Conservation (phyloP, 1,284 basidiomycete genomes). For the Phlebopus sp. region DNA sequence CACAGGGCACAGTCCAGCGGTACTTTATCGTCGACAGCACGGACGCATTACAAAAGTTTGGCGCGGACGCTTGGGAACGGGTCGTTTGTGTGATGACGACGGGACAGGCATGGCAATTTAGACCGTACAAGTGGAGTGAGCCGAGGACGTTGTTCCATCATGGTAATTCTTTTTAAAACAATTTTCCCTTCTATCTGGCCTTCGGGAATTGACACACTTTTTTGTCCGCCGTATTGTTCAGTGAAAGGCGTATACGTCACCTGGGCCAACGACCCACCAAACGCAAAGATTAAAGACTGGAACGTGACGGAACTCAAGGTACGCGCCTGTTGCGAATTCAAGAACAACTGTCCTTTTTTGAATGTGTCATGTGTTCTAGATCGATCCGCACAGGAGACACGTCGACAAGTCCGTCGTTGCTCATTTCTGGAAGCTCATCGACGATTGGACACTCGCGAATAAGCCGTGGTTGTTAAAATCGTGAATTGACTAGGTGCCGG, state of each 20-base stretch:
- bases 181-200: too few relatives aligned
- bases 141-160: slow-evolving; percentile 91
- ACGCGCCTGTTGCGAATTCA: slow-evolving; percentile 18
- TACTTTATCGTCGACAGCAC: slow-evolving; percentile 91
- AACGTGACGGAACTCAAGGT: slow-evolving; percentile 94
- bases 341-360: too few relatives aligned
- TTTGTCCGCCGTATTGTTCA: too few relatives aligned
- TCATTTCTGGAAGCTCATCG: slow-evolving; percentile 91
- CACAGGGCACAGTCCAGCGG: slow-evolving; percentile 33
- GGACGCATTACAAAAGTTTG: slow-evolving; percentile 90
- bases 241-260: slow-evolving; percentile 93
- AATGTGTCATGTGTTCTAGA: slow-evolving; percentile 43
- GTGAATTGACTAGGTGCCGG: too few relatives aligned
- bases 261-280: slow-evolving; percentile 89
- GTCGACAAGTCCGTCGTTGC: slow-evolving; percentile 95
- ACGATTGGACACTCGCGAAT: slow-evolving; percentile 78
- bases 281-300: slow-evolving; percentile 91
- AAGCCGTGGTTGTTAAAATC: slow-evolving; percentile 69
- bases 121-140: slow-evolving; percentile 94
- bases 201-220: too few relatives aligned
- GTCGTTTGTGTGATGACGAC: slow-evolving; percentile 96
- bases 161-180: slow-evolving; percentile 51
- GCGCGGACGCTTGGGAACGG: slow-evolving; percentile 89
- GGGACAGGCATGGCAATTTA: slow-evolving; percentile 97
- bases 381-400: slow-evolving; percentile 86